These are phyloP conservation scores for Podila clonocystis DNA, from an alignment of 192 early-diverging fungal genomes.

Conservation along the genomic window DNA sequence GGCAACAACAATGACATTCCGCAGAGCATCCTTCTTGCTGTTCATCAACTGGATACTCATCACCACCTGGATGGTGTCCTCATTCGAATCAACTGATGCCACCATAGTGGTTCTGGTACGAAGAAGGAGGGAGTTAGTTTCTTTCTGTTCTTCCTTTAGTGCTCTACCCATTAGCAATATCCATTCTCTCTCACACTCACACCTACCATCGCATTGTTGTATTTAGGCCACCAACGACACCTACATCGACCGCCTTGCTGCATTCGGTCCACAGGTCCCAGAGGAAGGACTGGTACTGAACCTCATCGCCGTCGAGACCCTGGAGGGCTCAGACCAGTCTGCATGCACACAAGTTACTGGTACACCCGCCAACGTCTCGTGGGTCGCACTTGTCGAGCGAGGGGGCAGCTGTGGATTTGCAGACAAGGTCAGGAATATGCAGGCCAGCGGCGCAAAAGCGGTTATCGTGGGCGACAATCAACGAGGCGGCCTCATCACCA, in stretches of 20 bases:
- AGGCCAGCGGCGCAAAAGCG: slow-evolving; percentile 80
- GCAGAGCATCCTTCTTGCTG: slow-evolving; percentile 31
- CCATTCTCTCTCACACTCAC: not conserved
- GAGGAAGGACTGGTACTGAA: slow-evolving; percentile 74
- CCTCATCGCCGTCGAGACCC: slow-evolving; percentile 65
- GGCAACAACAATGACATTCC: slow-evolving; percentile 22
- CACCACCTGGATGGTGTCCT: slow-evolving; percentile 27
- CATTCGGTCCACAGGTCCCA: slow-evolving; percentile 83
- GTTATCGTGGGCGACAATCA: slow-evolving; percentile 90
- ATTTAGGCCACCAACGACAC: slow-evolving; percentile 64
- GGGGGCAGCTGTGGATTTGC: slow-evolving; percentile 86
- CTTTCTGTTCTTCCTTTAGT: not conserved
- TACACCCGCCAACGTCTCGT: slow-evolving; percentile 58
- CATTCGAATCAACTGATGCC: slow-evolving; percentile 41
- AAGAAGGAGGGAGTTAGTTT: not conserved
- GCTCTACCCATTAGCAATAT: not conserved
- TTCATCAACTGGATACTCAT: slow-evolving; percentile 45
- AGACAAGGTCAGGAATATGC: slow-evolving; percentile 93
- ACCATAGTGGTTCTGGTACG: slow-evolving; percentile 38
- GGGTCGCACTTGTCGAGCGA: slow-evolving; percentile 89
- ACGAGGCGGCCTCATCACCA: slow-evolving; percentile 80
- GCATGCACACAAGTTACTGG: slow-evolving; percentile 63
- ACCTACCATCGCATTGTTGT: not conserved
- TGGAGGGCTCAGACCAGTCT: slow-evolving; percentile 61
- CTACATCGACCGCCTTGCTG: slow-evolving; percentile 74